A percentile compares a stretch with the other conserved stretches of the same genome.
Evolutionary conservation across 345 rosid genomes (phyloP).

Genomic region (Bruguiera parviflora): DNA sequence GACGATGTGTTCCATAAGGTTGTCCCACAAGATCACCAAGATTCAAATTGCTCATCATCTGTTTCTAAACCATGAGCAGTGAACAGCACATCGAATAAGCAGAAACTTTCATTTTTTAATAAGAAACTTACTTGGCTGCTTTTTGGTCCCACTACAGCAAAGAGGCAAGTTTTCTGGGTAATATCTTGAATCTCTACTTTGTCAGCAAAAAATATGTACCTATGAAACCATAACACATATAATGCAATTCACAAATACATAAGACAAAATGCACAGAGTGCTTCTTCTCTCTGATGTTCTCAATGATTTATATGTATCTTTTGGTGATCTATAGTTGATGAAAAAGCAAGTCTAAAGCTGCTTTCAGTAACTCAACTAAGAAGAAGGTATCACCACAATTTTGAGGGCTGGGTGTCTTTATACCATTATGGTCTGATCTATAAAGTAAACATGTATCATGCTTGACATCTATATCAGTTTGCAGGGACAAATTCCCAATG

Average conservation of each 20-base stretch:
- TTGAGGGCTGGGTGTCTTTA: too few relatives aligned
- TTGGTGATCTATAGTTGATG: too few relatives aligned
- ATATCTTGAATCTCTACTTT: constrained; percentile 79
- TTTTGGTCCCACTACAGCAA: constrained; percentile 63
- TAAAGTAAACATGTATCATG: too few relatives aligned
- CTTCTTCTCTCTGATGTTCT: not conserved
- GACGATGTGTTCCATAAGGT: constrained; percentile 70
- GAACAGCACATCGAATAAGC: constrained; percentile 15
- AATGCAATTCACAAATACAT: not conserved
- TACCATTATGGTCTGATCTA: too few relatives aligned
- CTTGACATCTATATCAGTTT: too few relatives aligned
- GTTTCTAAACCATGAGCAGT: constrained; percentile 24
- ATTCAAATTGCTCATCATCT: constrained; percentile 67
- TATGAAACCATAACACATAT: constrained; percentile 18
- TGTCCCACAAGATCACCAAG: constrained; percentile 72
- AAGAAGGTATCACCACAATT: too few relatives aligned
- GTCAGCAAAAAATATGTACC: constrained; percentile 87
- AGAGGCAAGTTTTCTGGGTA: constrained; percentile 73
- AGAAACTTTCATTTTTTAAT: constrained; percentile 6
- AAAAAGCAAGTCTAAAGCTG: too few relatives aligned
- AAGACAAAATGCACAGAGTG: not conserved
- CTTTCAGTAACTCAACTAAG: too few relatives aligned
- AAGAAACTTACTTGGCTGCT: constrained; percentile 53
- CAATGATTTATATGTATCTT: too few relatives aligned
- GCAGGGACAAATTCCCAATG: too few relatives aligned